Evolutionary conservation across 371 early-diverging fungal genomes (phyloP), one percentile per base, ranked within the genome.

Genomic region (Polyrhizophydium stewartii): DNA sequence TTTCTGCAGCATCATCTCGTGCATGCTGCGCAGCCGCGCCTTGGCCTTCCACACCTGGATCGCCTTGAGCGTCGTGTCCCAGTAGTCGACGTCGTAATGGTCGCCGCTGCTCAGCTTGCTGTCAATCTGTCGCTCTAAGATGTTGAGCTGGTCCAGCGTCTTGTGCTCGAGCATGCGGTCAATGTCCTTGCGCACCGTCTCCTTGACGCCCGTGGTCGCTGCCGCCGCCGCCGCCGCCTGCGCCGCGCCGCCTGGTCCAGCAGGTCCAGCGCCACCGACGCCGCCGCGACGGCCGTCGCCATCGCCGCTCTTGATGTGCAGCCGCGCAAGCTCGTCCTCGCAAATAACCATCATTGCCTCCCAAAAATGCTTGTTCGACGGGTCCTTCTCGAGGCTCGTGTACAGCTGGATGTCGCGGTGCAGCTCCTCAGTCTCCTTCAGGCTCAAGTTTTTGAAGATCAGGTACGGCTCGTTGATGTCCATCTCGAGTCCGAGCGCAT

Each of bases 51-150:
- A 90, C 0, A 94, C 90, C 5, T 84, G 80, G 52, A 94, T 63
- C 37, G 87, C 85, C 49, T 86, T 84, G 43, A 93, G 69, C 17
- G 90, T 70, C 0, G 87, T 86, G 58, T 94, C 96, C 97, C 97
- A 97, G 69, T 93, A 97, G 47, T 95, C 97, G 1, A 91, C 89
- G 70, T 96, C 96, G 21, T 94, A 84, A 2, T 91, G 90, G 21
- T 75, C 85, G 32, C 78, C 85, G 37, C 67, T 67, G 1, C 31
- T 21, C n/a, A 96, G 71, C 71, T 92, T 90, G 1, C 62, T 64
- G 56, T 85, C 76, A 38, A 94, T 88, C 55, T 92, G 90, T 1
- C 66, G 60, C 61, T 92, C 86, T 30, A 94, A 80, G 6, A 79
- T 74, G 7, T 72, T 65, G 1, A 96, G 79, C 71, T 93, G 90